A percentile compares a stretch with the other conserved stretches of the same genome.
These are phyloP conservation scores for Amylocystis lapponica DNA, from an alignment of 768 basidiomycete species.

Conservation along the genomic window DNA sequence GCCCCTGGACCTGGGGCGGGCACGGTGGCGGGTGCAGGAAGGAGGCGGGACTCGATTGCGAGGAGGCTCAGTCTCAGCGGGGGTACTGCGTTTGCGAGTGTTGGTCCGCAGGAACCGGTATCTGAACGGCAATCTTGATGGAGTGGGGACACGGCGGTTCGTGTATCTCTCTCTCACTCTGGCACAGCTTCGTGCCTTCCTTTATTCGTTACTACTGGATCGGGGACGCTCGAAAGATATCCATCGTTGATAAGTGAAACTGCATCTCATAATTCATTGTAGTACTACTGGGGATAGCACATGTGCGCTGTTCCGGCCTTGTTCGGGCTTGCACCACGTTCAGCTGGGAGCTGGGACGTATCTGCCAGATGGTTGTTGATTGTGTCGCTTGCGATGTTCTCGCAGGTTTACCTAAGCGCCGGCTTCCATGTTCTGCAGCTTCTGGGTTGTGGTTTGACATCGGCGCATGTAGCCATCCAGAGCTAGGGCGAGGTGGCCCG, in stretches of 20 bases:
- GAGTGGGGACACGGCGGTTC: not conserved
- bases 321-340: too few species aligned
- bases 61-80: conserved; percentile 28
- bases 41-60: conserved; percentile 24
- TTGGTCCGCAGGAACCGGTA: conserved; percentile 15
- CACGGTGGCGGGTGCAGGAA: conserved; percentile 12
- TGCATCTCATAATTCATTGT: too few species aligned
- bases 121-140: conserved; percentile 22
- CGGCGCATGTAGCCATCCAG: too few species aligned
- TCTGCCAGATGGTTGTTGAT: conserved; percentile 2
- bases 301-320: too few species aligned
- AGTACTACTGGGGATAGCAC: too few species aligned
- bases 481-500: too few species aligned
- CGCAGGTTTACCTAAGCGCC: conserved; percentile 20
- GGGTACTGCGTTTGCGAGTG: conserved; percentile 6
- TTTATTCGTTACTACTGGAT: conserved; percentile 9
- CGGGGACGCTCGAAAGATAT: conserved; percentile 13
- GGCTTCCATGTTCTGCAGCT: conserved; percentile 5
- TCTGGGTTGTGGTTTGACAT: not conserved
- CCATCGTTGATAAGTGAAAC: too few species aligned
- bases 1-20: conserved; percentile 8
- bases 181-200: conserved; percentile 9
- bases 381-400: conserved; percentile 5
- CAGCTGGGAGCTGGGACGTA: not conserved
- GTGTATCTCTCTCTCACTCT: not conserved